A percentile compares a stretch with the other conserved stretches of the same genome.
Conservation (phyloP, 805 yeast genomes). For the Pichia pseudocactophila region DNA sequence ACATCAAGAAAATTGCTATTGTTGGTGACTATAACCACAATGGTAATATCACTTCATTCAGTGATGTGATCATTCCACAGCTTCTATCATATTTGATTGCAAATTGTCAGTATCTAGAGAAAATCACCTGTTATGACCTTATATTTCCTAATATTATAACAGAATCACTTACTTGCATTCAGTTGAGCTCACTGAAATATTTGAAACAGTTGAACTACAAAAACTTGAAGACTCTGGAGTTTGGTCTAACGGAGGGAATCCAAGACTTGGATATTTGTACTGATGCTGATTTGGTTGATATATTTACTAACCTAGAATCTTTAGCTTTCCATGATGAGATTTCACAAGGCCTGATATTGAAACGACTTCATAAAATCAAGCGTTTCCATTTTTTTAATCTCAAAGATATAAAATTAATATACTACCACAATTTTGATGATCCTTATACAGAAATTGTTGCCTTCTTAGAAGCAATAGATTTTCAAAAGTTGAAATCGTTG, state of each 20-base stretch:
- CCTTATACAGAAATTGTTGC: slow-evolving; percentile 10
- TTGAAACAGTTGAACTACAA: slow-evolving; percentile 1
- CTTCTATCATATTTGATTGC: slow-evolving; percentile 4
- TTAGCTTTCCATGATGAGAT: slow-evolving; percentile 20
- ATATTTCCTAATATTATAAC: background rate
- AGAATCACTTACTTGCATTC: slow-evolving; percentile 6
- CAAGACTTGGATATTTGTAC: background rate
- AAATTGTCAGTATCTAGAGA: slow-evolving; percentile 12
- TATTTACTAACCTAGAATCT: slow-evolving; percentile 26
- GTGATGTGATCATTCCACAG: background rate
- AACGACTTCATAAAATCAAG: slow-evolving; percentile 13
- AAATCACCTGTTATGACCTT: slow-evolving; percentile 2
- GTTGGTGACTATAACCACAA: slow-evolving; percentile 20
- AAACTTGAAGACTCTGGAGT: background rate
- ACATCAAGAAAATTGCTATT: slow-evolving; percentile 30
- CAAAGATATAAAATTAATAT: slow-evolving; percentile 31
- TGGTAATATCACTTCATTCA: slow-evolving; percentile 3
- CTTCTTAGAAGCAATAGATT: slow-evolving; percentile 26
- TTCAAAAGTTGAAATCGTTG: slow-evolving; percentile 29
- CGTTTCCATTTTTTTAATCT: slow-evolving; percentile 18
- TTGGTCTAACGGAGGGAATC: background rate
- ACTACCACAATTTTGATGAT: slow-evolving; percentile 38
- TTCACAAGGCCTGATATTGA: slow-evolving; percentile 28
- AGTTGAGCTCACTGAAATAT: slow-evolving; percentile 7
- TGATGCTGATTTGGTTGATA: slow-evolving; percentile 16